Evolutionary conservation across 352 stramenopile genomes (phyloP).

Genomic region (Pythium insidiosum): DNA sequence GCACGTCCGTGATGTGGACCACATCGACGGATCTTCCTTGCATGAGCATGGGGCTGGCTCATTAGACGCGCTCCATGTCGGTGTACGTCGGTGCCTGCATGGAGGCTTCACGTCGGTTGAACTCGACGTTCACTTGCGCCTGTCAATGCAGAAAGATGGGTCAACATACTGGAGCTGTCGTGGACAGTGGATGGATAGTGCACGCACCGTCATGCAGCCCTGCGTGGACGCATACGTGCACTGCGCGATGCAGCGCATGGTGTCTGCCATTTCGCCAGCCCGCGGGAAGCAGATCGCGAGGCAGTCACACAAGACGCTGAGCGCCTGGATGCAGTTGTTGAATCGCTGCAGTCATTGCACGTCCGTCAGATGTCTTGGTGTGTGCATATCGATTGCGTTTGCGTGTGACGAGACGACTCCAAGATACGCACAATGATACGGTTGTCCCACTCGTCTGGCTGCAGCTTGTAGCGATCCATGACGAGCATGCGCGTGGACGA

Average conservation of each 20-base stretch:
- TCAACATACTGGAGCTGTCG: no score
- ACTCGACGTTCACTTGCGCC: conserved; percentile 89
- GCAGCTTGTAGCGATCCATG: conserved; percentile 87
- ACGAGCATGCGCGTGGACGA: conserved; percentile 87
- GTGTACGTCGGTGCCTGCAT: conserved; percentile 27
- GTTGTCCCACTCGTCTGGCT: conserved; percentile 91
- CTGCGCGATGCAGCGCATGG: conserved; percentile 85
- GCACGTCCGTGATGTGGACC: neutral
- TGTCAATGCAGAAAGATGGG: conserved; percentile 5
- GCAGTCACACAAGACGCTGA: conserved; percentile 65
- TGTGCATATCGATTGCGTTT: no score
- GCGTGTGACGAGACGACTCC: neutral
- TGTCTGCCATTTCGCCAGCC: conserved; percentile 57
- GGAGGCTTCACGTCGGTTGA: conserved; percentile 79
- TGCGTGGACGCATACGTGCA: conserved; percentile 88
- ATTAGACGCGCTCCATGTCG: conserved; percentile 52
- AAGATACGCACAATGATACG: conserved; percentile 70
- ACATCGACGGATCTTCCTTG: no score
- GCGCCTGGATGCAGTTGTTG: conserved; percentile 90
- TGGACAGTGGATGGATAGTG: neutral
- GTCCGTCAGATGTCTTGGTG: neutral
- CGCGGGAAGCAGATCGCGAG: conserved; percentile 71
- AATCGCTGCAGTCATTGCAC: conserved; percentile 39
- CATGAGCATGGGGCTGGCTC: no score
- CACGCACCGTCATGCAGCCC: conserved; percentile 88